Evolutionary conservation across 2,329 filamentous ascomycete species (phyloP), one percentile per base, ranked within the genome.

Genomic region (Penicillium verrucosum): DNA sequence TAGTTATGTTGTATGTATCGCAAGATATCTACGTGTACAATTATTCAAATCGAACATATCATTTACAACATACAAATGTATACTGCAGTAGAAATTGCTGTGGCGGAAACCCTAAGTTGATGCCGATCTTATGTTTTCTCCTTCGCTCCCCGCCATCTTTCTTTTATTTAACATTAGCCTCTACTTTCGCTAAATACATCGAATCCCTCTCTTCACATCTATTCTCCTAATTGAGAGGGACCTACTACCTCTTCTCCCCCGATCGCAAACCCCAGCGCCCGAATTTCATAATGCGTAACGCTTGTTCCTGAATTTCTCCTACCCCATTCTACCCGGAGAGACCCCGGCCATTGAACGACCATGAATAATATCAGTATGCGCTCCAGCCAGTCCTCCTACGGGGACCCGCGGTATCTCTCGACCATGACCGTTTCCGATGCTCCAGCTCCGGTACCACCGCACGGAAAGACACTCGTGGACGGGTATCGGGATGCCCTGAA

Each of bases 401-500:
- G 73, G 58, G 73, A 77, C 57, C 70, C 73, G 25, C 68, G 70
- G 57, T 74, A 76, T 57, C 68, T 69, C 7, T 72, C 74, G 7
- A 67, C 69, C 11, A 66, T 58, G 12, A 63, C 69, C 47, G 71
- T 72, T 38, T 70, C 69, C 53, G 72, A 69, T 48, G 63, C 63
- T 34, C 66, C 70, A 50, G 65, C 65, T 14, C 70, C 71, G 30
- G 68, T 70, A 16, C 45, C 45, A 25, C 52, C 52, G 38, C 69
- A 68, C 38, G 69, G 71, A 50, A 83, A 81, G 65, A 76, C 77
- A 21, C 75, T 86, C 56, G 77, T 84, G 49, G 81, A 87, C 53
- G 83, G 82, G 42, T 89, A 88, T 70, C 79, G 80, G 48, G 82
- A 85, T 57, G 78, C 82, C 53, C 67, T 82, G 51, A 80, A 79